Percentiles rank a stretch among this genome's conserved stretches.
These are phyloP conservation scores for Aspergillus nanangensis DNA, from an alignment of 495 filamentous ascomycete genomes.

Conservation along the genomic window DNA sequence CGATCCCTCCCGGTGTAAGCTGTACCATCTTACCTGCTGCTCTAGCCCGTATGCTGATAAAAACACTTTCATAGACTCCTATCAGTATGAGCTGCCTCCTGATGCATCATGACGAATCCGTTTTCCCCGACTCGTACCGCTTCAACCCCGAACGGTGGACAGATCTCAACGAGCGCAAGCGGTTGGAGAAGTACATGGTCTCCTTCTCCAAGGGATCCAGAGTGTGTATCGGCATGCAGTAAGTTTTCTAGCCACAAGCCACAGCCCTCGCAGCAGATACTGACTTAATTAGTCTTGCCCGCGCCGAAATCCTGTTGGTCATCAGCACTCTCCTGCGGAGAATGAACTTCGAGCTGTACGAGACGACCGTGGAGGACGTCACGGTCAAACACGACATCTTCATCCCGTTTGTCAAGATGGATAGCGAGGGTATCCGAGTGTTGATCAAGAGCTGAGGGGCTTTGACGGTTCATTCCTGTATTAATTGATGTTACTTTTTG, in stretches of 20 bases:
- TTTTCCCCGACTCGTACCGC: conserved; percentile 36
- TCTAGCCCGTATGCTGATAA: not conserved
- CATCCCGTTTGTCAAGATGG: conserved; percentile 10
- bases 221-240: conserved; percentile 48
- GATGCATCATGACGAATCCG: conserved; percentile 33
- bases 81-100: conserved; percentile 37
- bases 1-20: conserved; percentile 23
- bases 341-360: conserved; percentile 31
- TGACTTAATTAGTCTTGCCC: conserved; percentile 23
- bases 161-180: conserved; percentile 19
- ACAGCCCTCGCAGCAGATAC: not conserved
- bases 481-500: too few relatives aligned
- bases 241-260: not conserved
- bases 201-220: conserved; percentile 45
- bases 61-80: conserved; percentile 20
- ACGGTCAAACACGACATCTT: conserved; percentile 18
- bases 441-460: conserved; percentile 1
- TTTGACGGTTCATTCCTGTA: not conserved
- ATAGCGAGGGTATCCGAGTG: conserved; percentile 9
- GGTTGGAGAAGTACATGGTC: conserved; percentile 42
- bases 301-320: conserved; percentile 28
- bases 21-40: not conserved
- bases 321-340: conserved; percentile 22
- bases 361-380: conserved; percentile 33
- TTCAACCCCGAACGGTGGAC: conserved; percentile 46